Base-by-base conservation (phyloP, 2,329 filamentous ascomycete species). In the Trichoderma sp. region DNA sequence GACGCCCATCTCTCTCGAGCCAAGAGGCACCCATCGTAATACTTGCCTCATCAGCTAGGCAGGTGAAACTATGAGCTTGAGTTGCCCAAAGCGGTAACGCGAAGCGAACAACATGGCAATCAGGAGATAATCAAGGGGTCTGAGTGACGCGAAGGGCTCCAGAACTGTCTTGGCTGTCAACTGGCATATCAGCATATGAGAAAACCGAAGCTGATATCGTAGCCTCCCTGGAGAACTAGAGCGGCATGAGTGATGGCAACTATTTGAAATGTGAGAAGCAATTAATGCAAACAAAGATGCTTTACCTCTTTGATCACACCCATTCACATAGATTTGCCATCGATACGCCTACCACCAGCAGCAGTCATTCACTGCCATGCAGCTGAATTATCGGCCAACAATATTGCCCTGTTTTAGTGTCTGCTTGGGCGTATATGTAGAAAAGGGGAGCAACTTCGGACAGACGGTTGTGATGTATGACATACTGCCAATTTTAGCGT, bases 11-110 rank as follows among this genome's bases (percentile, higher is more conserved):
- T 8, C 37, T 32, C 6, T 46, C 18, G 18, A 26, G 21, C 13
- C 24, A 49, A 66, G 24, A 18, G 56, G 49, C 52, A 58, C 51
- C 21, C 49, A 64, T 68, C 52, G 68, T 70, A 59, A 59, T 68
- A 68, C 59, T 70, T 46, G 68, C 65, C 59, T 65, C 58, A 68
- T 69, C 59, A 59, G 43, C 39, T 39, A 37, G 21, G 39, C 59
- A 46, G 26, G 39, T 64, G 61, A 34, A 60, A 64, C 51, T 16
- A 34, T 37, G 14, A 59, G 3, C 34, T 37, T 59, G 37, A 26
- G 43, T 21, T 51, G 49, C 71, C 68, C 37, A 73, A 77, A 76
- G 76, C 74, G 75, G 69, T 76, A 76, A 74, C 74, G 75, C 69
- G 68, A 71, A 73, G 72, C 74, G 71, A 75, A 73, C 74, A 75